Evolutionary conservation across 305 asterid genomes (phyloP), one percentile per base, ranked within the genome.

Genomic region (Plantago coronopus): DNA sequence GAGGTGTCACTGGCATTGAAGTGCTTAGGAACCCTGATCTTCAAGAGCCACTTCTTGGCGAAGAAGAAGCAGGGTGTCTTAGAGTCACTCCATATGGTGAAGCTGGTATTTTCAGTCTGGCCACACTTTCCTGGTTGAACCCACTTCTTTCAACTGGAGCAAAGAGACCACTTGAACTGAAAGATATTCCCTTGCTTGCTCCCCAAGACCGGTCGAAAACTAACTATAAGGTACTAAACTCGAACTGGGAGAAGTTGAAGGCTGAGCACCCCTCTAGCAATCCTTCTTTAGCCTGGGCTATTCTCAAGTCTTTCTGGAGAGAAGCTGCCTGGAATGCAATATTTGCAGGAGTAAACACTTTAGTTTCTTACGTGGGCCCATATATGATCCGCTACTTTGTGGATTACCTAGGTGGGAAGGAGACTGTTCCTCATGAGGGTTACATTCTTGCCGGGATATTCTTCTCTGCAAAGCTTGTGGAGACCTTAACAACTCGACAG

Each of bases 351-450:
- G 34, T 68, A 17, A 89, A 83, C 78, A 89, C 99, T 47, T 63
- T 90, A 16, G 99, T 93, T 61, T 93, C 99, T 3, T 93, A 93
- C 64, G 97, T 89, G 27, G 99, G 99, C 22, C 99, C 99, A 5
- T 93, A 82, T 74, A 61, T 93, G 99, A 83, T 93, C 61, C 89
- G 99, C 72, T 89, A 93, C 81, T 93, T 93, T 48, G 99, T 93
- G 46, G 97, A 93, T 64, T 93, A 87, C 72, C 72, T 93, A 70
- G 91, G 85, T 1, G 96, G 99, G 57, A 73, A 62, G 64, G 91
- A 86, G 73, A 74, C 95, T 61, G 77, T 82, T 64, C 75, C 76
- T 11, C 87, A 93, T 12, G 99, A 93, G 70, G 97, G 99, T 3
- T 93, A 93, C 78, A 70, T 87, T 76, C 96, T 93, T 72, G 90